Evolutionary conservation across 345 rosid genomes (phyloP), one percentile per base, ranked within the genome.

Genomic region (Camelina hispida): DNA sequence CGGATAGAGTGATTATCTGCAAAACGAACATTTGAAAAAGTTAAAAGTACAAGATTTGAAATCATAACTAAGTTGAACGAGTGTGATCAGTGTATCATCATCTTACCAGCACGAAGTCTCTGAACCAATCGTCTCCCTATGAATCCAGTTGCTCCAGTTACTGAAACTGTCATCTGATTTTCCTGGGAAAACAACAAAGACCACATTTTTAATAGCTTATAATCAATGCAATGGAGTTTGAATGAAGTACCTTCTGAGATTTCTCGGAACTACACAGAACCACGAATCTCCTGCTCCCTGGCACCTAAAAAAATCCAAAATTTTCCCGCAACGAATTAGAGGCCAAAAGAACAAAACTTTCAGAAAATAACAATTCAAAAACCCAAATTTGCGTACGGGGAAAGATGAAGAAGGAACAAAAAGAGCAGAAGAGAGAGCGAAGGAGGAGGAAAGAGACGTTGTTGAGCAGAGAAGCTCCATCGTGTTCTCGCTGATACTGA

Each of bases 71-170:
- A 65, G 11, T 30, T 2, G 5, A 56, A 70, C 48, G 5, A 5
- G 68, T 35, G 25, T 12, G 1, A 53, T 51, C 6, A 60, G 4
- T 10, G 23, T 25, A 67, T 47, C 16, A 16, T 44, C 52, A 3
- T 32, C 47, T 25, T 73, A 94, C 98, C 98, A 86, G 88, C 84
- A 48, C 78, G 87, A 51, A 94, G 83, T 83, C 91, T 85, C 77
- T 85, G 91, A 72, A 94, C 96, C 87, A 91, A 80, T 85, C 89
- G 80, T 84, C 76, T 85, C 34, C 96, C 98, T 17, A 91, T 83
- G 79, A 94, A 94, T 6, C 98, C 98, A 16, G 97, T 91, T 59
- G 98, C 97, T 81, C 97, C 97, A 9, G 97, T 94, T 68, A 91
- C 76, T 22, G 98, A 84, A 40, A 94, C 96, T 40, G 86, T 91